Evolutionary conservation across 257 asterid species (phyloP).

Genomic region (Ilex aquifolium): DNA sequence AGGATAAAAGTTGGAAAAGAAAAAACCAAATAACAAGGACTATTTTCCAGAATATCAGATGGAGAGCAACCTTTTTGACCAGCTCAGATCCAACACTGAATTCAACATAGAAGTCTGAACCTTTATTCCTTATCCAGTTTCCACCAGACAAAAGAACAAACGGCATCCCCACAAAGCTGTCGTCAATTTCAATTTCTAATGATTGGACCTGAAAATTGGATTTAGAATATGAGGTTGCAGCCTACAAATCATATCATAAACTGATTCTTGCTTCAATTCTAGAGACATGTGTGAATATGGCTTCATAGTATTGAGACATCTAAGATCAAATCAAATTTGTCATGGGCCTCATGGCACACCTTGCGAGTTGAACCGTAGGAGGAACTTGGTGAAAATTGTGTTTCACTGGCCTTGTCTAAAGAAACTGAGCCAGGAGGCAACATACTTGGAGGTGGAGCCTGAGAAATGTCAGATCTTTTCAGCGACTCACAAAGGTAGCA

Average conservation of each 20-base stretch:
- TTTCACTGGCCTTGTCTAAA: slow-evolving; percentile 59
- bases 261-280: neutral
- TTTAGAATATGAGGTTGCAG: slow-evolving; percentile 1
- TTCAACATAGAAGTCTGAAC: slow-evolving; percentile 78
- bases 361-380: slow-evolving; percentile 36
- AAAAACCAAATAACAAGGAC: neutral
- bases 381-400: slow-evolving; percentile 43
- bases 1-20: slow-evolving; percentile 7
- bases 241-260: neutral
- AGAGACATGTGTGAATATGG: neutral
- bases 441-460: slow-evolving; percentile 73
- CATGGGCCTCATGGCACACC: slow-evolving; percentile 52
- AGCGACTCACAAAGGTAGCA: neutral
- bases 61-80: slow-evolving; percentile 43
- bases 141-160: slow-evolving; percentile 80
- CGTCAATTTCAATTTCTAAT: slow-evolving; percentile 66
- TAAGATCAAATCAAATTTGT: slow-evolving; percentile 6
- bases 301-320: slow-evolving; percentile 10
- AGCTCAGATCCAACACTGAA: slow-evolving; percentile 35
- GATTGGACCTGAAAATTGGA: slow-evolving; percentile 66
- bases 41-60: slow-evolving; percentile 1
- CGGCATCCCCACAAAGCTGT: slow-evolving; percentile 79
- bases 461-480: slow-evolving; percentile 13
- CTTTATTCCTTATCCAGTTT: slow-evolving; percentile 76
- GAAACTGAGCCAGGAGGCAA: slow-evolving; percentile 80